phyloP scores from a whole-genome alignment of 1,284 basidiomycete species.

The Moesziomyces sp. region DNA sequence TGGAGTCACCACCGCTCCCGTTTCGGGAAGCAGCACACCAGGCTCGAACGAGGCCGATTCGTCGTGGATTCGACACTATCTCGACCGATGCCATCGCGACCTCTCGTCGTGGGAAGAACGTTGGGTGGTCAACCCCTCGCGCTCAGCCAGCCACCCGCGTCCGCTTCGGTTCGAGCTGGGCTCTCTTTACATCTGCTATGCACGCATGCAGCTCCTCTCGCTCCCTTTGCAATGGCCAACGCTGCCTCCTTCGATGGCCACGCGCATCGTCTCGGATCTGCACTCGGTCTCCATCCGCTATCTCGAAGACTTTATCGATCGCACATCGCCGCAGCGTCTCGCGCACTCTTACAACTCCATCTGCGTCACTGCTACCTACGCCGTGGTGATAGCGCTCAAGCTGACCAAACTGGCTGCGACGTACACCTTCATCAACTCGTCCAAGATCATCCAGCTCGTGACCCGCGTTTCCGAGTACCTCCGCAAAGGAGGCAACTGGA shows the following conservation, averaged over 20 bases:
- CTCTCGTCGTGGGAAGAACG: slow-evolving; percentile 39
- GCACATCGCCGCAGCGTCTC: slow-evolving; percentile 33
- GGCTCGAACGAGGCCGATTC: slow-evolving; percentile 8
- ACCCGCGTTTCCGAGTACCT: slow-evolving; percentile 29
- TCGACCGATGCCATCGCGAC: slow-evolving; percentile 37
- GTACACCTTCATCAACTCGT: slow-evolving; percentile 35
- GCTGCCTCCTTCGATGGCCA: slow-evolving; percentile 24
- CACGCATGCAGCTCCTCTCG: slow-evolving; percentile 46
- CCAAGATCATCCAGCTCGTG: slow-evolving; percentile 26
- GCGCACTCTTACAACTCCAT: slow-evolving; percentile 48
- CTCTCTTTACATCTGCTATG: slow-evolving; percentile 45
- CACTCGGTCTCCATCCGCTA: slow-evolving; percentile 37
- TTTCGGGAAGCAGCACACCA: neutral
- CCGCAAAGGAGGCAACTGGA: slow-evolving; percentile 35
- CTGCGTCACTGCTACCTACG: slow-evolving; percentile 43
- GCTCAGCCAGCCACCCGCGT: slow-evolving; percentile 22
- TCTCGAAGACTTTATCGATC: slow-evolving; percentile 38
- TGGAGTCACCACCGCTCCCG: neutral
- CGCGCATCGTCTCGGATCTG: slow-evolving; percentile 35
- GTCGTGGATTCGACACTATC: slow-evolving; percentile 31
- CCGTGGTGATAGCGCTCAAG: slow-evolving; percentile 37
- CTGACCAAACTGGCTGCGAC: slow-evolving; percentile 33
- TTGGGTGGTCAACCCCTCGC: slow-evolving; percentile 33
- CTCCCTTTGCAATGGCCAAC: slow-evolving; percentile 30
- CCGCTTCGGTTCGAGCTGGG: slow-evolving; percentile 39